These are phyloP conservation scores for Jamesozyma hellenica DNA, from an alignment of 805 yeast species.

Conservation along the genomic window DNA sequence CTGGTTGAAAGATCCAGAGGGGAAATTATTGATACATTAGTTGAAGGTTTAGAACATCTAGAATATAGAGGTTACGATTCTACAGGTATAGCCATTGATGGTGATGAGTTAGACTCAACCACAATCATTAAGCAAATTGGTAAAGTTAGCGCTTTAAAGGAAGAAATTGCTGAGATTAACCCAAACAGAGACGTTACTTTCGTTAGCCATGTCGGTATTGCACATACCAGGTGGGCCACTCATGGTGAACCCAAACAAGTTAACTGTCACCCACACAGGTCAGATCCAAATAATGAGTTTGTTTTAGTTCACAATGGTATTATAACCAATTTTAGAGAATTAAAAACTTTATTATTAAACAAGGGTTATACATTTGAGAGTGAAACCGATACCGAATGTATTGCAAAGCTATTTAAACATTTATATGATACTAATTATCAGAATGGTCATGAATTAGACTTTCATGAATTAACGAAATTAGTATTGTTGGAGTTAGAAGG, in stretches of 20 bases:
- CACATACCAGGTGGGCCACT: conserved; percentile 99
- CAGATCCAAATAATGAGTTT: conserved; percentile 75
- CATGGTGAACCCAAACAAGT: conserved; percentile 83
- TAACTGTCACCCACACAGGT: conserved; percentile 95
- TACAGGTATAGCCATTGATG: conserved; percentile 92
- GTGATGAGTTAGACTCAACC: conserved; percentile 64
- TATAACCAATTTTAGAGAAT: conserved; percentile 88
- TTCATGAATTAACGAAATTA: conserved; percentile 84
- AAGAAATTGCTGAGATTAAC: conserved; percentile 43
- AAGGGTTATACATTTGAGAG: conserved; percentile 80
- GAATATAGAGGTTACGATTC: conserved; percentile 99
- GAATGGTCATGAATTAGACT: conserved; percentile 74
- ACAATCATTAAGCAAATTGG: conserved; percentile 78
- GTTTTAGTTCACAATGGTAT: conserved; percentile 96
- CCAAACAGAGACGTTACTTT: conserved; percentile 56
- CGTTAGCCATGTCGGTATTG: conserved; percentile 87
- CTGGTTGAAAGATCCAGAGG: conserved; percentile 87
- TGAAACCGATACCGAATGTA: conserved; percentile 96
- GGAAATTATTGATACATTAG: conserved; percentile 77
- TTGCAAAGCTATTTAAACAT: conserved; percentile 90
- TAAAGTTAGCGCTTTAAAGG: conserved; percentile 73
- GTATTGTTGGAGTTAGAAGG: conserved; percentile 92
- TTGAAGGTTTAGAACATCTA: conserved; percentile 77
- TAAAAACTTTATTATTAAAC: conserved; percentile 66
- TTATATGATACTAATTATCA: conserved; percentile 66